Evolutionary conservation across 495 filamentous ascomycete species (phyloP), one percentile per base, ranked within the genome.

Genomic region (Daldinia vernicosa): DNA sequence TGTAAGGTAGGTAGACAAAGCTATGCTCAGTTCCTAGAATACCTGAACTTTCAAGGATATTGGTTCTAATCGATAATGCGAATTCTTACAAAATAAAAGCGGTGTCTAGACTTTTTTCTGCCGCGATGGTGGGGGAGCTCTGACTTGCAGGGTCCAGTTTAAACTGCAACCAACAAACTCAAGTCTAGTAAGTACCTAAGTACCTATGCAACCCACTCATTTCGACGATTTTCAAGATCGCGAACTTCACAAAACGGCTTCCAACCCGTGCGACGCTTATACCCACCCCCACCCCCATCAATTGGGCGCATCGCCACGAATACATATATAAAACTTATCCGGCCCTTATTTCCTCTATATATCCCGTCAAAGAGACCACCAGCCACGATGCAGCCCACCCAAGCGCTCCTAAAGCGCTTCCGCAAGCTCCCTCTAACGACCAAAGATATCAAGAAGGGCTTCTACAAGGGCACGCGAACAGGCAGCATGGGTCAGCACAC

Each of bases 391-490:
- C 85, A 91, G 80, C 91, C 94, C 15, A 91, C 95, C 19, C 81
- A 88, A 63, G 77, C 86, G 37, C 89, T 97, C 78, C 84, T 87
- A 71, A 84, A 84, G 78, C 84, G 85, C 53, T 86, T 80, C 72
- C 89, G 91, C 75, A 89, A 90, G 58, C 82, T 92, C 47, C 82
- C 84, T 19, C 84, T 99, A 60, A 97, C 92, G 4, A 98, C 95
- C 67, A 99, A 99, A 82, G 88, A 92, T 78, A 89, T 92, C 82
- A 91, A 91, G 77, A 93, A 94, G 78, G 95, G 93, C 55, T 99
- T 89, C 87, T 98, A 98, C 88, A 98, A 98, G 84, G 96, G 96
- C 76, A 98, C 88, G 66, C 85, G 95, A 24, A 88, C 92, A 0
- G 96, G 96, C 12, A 87, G 90, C 39, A 92, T 95, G 89, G 95